Base-by-base conservation (phyloP, 2,329 filamentous ascomycete species). In the Alternaria arborescens region DNA sequence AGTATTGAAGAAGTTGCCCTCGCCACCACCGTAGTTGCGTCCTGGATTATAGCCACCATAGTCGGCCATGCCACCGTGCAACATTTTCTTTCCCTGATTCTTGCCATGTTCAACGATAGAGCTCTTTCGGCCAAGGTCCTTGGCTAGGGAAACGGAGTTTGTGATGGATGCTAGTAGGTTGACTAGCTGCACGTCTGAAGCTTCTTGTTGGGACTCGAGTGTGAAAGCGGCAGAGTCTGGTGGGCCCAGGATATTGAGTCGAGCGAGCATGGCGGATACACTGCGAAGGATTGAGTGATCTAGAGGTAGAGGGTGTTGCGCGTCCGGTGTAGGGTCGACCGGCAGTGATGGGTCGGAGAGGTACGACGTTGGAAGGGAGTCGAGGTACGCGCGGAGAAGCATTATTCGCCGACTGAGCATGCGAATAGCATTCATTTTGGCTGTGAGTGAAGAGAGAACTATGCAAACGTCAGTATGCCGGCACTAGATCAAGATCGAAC, bases 381-480 rank as follows among this genome's bases (percentile, higher is more conserved):
- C 83, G 47, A 99, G 87, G 76, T 97, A 98, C 76, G 85, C 58
- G 64, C 87, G 79, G 72, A 88, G 75, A 74, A 88, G 81, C 68
- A 83, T 71, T 65, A 86, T 74, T 78, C 85, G 75, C 77, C 84
- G 64, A 77, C 94, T 89, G 28, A 99, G 87, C 89, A 97, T 97
- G 80, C 93, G 94, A 73, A 97, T 90, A 26, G 95, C 94, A 78
- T 97, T 98, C 64, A 91, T 87, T 72, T 97, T 97, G 62, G 93
- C 91, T 28, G 90, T 95, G 22, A 99, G 87, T 16, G 83, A 86
- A 24, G 88, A 84, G 54, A 90, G 84, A 44, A 89, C 85, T 86
- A 58, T 6, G 30, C 3, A 14, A 20, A 41, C 30, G 65, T 65
- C 67, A 67, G 18, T 26, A 41, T 12, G 6, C 42, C 62, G 42